Percentiles rank a stretch among this genome's conserved stretches.
phyloP scores from a whole-genome alignment of 176 grass and related monocot species.

The Luzula sylvatica region DNA sequence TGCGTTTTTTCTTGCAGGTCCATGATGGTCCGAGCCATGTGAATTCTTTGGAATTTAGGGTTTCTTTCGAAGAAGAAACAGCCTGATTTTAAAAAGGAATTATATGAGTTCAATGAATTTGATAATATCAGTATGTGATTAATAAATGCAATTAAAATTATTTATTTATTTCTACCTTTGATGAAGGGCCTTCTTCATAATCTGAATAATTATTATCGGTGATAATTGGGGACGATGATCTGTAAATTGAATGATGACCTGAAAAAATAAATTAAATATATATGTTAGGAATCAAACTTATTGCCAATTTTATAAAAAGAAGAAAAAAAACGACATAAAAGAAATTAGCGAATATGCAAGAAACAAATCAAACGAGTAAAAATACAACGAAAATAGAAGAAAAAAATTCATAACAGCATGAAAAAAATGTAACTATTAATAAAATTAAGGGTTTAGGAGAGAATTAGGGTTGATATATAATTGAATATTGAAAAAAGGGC shows the following conservation, averaged over 20 bases:
- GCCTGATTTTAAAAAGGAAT: slow-evolving; percentile 30
- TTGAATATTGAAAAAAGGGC: slow-evolving; percentile 11
- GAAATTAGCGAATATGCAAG: too few relatives aligned
- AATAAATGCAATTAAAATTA: background rate
- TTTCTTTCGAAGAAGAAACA: slow-evolving; percentile 27
- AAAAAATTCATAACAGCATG: too few relatives aligned
- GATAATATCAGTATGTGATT: background rate
- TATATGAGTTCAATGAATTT: background rate
- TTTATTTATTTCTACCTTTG: slow-evolving; percentile 31
- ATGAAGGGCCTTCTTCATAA: slow-evolving; percentile 32
- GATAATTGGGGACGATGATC: slow-evolving; percentile 15
- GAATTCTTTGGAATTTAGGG: slow-evolving; percentile 35
- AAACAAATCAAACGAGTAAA: too few relatives aligned
- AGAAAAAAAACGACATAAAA: too few relatives aligned
- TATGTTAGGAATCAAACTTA: too few relatives aligned
- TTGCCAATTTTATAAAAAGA: too few relatives aligned
- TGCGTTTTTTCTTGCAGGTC: slow-evolving; percentile 55
- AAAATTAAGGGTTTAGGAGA: background rate
- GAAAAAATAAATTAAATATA: slow-evolving; percentile 17
- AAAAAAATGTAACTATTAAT: too few relatives aligned
- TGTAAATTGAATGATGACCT: slow-evolving; percentile 23
- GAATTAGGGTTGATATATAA: slow-evolving; percentile 4
- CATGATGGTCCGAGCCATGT: slow-evolving; percentile 62
- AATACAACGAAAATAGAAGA: too few relatives aligned
- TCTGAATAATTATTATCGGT: slow-evolving; percentile 30